Evolutionary conservation across 106 monocot genomes (phyloP), one percentile per base, ranked within the genome.

Genomic region (Amphibolis antarctica): DNA sequence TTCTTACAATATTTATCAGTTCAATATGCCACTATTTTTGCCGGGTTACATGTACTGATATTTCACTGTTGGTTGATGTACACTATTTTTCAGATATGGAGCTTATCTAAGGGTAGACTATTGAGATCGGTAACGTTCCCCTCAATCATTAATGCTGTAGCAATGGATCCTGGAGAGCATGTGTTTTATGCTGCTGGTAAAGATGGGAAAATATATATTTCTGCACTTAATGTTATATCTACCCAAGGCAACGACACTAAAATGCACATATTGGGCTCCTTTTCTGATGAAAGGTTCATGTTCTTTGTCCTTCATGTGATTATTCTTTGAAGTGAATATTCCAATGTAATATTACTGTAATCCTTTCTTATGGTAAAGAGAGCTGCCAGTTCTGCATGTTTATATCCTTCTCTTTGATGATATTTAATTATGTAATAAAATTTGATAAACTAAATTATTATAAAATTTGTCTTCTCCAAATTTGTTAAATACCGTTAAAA

Each of bases 131-230:
- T 96, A 45, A 57, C 78, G 28, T 86, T 89, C 69, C 89, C 86
- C 60, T 72, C 75, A 9, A 69, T 78, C 14, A 72, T 83, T 57
- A 70, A 84, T 74, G 79, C 89, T 25, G 55, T 96, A 61, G 77
- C 82, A 27, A 50, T 96, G 60, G 86, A 96, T 74, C 89, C 86
- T 21, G 78, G 71, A 48, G 84, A 89, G 61, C 74, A 82, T 67
- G 53, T 49, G 52, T 89, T 86, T 70, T 96, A 86, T 82, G 94
- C 86, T 72, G 86, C 84, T 69, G 66, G 84, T 59, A 78, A 74
- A 78, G 94, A 96, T 81, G 86, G 94, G 19, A 89, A 86, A 44
- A 86, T 96, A 69, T 90, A 96, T 69, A 67, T 89, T 65, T 81
- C 78, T 51, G 82, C 82, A 51, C 79, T 96, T 68, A 82, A 68